Percentiles rank a stretch among this genome's conserved stretches.
Conservation (phyloP, 192 early-diverging fungal genomes). For the Coemansia sp. region DNA sequence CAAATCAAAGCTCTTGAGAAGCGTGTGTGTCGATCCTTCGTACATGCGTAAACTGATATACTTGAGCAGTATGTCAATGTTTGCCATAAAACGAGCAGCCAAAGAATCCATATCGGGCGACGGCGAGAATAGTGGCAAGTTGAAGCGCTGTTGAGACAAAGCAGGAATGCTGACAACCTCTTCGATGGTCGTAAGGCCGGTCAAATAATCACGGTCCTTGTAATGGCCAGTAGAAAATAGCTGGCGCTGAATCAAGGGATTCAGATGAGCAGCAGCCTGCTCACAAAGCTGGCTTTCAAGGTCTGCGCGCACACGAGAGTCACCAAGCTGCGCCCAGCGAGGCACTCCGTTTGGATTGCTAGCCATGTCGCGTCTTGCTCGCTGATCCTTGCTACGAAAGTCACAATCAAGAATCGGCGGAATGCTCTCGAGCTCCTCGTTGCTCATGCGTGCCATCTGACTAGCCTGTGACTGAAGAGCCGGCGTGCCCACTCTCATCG, state of each 20-base stretch:
- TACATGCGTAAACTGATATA: constrained; percentile 87
- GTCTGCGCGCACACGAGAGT: constrained; percentile 31
- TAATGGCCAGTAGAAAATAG: constrained; percentile 84
- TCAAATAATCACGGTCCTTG: constrained; percentile 79
- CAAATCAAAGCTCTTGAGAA: constrained; percentile 81
- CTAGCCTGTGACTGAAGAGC: constrained; percentile 14
- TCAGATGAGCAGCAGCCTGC: constrained; percentile 65
- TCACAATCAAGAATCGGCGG: constrained; percentile 69
- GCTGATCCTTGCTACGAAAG: constrained; percentile 63
- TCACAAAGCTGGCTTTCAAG: constrained; percentile 56
- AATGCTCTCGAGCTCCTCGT: constrained; percentile 44
- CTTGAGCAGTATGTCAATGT: constrained; percentile 79
- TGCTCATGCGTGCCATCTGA: constrained; percentile 47
- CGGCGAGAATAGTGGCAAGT: constrained; percentile 31
- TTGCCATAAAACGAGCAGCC: constrained; percentile 63
- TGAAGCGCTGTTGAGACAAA: constrained; percentile 40
- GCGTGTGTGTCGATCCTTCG: constrained; percentile 87
- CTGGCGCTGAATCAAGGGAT: constrained; percentile 56
- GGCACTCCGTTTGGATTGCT: constrained; percentile 66
- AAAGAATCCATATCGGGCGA: constrained; percentile 56
- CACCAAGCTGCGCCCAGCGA: constrained; percentile 50
- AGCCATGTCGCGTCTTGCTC: constrained; percentile 70
- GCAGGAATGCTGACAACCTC: constrained; percentile 60
- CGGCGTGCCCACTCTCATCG: constrained; percentile 17
- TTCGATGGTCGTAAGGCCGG: constrained; percentile 66